Base-by-base conservation (phyloP, 495 filamentous ascomycete genomes). In the Daldinia childiae region DNA sequence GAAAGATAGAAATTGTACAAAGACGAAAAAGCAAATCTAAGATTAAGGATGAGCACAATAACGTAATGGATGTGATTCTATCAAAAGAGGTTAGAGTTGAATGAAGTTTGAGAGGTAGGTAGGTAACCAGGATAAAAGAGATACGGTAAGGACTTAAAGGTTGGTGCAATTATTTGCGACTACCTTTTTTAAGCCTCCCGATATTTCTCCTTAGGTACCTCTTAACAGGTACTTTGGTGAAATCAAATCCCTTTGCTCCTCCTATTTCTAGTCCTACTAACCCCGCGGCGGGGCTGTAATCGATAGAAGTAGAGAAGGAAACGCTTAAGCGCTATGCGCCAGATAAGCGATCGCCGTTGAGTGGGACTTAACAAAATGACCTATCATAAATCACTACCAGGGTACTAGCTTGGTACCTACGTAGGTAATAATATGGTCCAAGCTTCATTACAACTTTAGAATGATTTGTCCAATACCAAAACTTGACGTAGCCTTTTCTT, bases 201-300 rank as follows among this genome's bases (percentile, higher is more conserved):
- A 72, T 66, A 64, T 72, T 72, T 68, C 59, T 72, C 69, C 60
- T 68, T 43, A n/a, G n/a, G n/a, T n/a, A n/a, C n/a, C n/a, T n/a
- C n/a, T n/a, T n/a, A n/a, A 26, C 24, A 26, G 1, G 24, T 26
- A 9, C 36, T 27, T 43, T 27, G 9, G 15, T 60, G 24, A 43
- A 6, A 60, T 45, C 34, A 59, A 62, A 58, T 58, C 50, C 50
- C 66, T 50, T 65, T 63, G 52, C 32, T 50, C 43, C 43, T 48
- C 19, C 43, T 48, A 6, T 48, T 24, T 48, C 21, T 24, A 5
- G 43, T 43, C 15, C 32, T 56, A 19, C 6, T 24, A 32, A 73
- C 71, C 71, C 71, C 71, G 71, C 71, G 55, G 66, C 59, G 71
- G 71, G 71, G 65, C 43, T 24, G 9, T 8, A 26, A 55, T 41